These are phyloP conservation scores for Pseudopyricularia cyperi DNA, from an alignment of 2,329 filamentous ascomycete species.

Conservation along the genomic window DNA sequence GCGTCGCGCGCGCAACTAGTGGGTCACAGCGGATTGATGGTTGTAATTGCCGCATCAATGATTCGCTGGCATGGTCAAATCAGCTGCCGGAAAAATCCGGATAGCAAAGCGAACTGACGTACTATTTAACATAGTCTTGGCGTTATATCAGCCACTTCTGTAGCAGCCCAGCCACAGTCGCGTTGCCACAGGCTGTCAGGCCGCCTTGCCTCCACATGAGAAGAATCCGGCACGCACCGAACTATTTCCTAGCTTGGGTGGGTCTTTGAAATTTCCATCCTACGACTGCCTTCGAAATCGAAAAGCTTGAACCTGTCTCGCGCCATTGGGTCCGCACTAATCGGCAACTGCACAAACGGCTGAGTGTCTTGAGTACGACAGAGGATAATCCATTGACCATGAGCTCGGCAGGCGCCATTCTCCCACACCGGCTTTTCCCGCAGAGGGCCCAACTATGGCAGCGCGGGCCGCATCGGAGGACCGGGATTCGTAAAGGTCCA, in stretches of 20 bases:
- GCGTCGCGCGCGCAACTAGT: neutral
- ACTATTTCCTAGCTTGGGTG: neutral
- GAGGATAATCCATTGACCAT: neutral
- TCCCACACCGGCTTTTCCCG: slow-evolving; percentile 57
- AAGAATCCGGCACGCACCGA: neutral
- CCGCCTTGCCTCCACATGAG: neutral
- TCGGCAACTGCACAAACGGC: neutral
- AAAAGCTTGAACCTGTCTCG: neutral
- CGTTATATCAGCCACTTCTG: neutral
- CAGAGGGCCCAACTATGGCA: slow-evolving; percentile 45
- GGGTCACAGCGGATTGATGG: neutral
- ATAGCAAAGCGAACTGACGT: neutral
- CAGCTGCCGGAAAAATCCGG: neutral
- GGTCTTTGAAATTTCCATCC: neutral
- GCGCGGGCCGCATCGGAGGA: slow-evolving; percentile 7
- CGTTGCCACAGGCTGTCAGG: neutral
- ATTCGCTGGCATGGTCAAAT: neutral
- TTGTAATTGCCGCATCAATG: neutral
- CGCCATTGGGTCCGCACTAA: neutral
- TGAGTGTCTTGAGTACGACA: neutral
- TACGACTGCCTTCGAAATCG: neutral
- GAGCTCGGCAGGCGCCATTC: slow-evolving; percentile 25
- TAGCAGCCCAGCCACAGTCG: neutral
- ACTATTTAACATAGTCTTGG: too few species aligned
- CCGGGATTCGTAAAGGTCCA: neutral